These are phyloP conservation scores for Talaromyces piceae DNA, from an alignment of 2,329 filamentous ascomycete genomes.

Conservation along the genomic window DNA sequence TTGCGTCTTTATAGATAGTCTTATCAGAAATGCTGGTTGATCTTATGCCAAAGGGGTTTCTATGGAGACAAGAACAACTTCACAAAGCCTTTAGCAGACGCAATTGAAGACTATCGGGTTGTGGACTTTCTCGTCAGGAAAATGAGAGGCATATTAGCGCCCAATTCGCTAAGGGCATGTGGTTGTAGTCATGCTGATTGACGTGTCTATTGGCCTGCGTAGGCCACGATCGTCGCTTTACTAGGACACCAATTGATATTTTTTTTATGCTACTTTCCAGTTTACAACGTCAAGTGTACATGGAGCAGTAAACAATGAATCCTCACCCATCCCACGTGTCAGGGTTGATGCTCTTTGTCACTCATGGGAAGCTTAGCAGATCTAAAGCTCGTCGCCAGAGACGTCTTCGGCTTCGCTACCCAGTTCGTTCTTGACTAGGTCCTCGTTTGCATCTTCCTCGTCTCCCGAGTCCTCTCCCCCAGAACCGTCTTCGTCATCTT, in stretches of 20 bases:
- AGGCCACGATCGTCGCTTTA: not conserved
- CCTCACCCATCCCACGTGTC: no score
- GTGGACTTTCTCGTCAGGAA: not conserved
- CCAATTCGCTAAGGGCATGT: not conserved
- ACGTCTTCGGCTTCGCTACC: slow-evolving; percentile 39
- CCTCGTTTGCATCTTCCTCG: slow-evolving; percentile 33
- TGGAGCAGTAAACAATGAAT: no score
- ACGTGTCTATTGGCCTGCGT: not conserved
- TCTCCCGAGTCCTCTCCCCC: slow-evolving; percentile 31
- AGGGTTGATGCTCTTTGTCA: no score
- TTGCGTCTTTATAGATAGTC: no score
- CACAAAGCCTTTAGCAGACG: not conserved
- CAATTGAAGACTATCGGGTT: not conserved
- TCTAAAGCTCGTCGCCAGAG: slow-evolving; percentile 16
- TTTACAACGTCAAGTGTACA: no score
- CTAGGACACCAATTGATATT: not conserved
- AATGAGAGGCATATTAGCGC: not conserved
- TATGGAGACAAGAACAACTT: not conserved
- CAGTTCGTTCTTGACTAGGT: slow-evolving; percentile 36
- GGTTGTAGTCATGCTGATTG: not conserved
- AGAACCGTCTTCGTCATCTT: slow-evolving; percentile 28
- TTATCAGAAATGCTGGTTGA: no score
- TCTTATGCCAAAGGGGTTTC: not conserved
- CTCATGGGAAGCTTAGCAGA: no score
- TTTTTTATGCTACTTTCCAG: not conserved